These are phyloP conservation scores for Phytophthora parvispora DNA, from an alignment of 352 stramenopile species.

Conservation along the genomic window DNA sequence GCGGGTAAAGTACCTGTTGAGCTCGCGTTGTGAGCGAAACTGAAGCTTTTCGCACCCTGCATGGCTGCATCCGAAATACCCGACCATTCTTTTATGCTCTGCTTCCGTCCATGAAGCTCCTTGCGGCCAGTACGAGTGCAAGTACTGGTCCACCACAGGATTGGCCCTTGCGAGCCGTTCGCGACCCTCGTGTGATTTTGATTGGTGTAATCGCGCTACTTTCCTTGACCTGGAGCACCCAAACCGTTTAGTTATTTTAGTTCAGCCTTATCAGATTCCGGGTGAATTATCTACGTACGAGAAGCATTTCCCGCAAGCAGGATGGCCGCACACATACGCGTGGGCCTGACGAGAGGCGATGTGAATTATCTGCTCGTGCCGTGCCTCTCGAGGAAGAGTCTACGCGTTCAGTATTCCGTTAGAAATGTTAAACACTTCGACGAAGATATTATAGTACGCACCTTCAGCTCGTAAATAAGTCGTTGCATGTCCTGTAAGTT, in stretches of 20 bases:
- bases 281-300: conserved; percentile 35
- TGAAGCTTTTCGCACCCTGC: conserved; percentile 41
- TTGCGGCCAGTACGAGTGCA: conserved; percentile 69
- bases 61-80: conserved; percentile 55
- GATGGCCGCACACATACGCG: conserved; percentile 63
- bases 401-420: conserved; percentile 6
- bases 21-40: conserved; percentile 56
- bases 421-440: conserved; percentile 1
- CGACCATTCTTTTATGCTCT: conserved; percentile 40
- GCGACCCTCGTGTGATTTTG: conserved; percentile 45
- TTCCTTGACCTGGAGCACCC: conserved; percentile 48
- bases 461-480: conserved; percentile 79
- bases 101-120: conserved; percentile 57
- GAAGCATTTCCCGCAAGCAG: conserved; percentile 69
- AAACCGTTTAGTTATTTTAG: no score
- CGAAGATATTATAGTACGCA: not conserved
- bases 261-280: not conserved
- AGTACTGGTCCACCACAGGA: conserved; percentile 60
- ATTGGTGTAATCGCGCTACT: conserved; percentile 58
- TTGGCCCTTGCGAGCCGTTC: conserved; percentile 48
- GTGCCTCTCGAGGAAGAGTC: conserved; percentile 55
- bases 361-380: conserved; percentile 59
- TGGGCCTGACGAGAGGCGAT: conserved; percentile 51
- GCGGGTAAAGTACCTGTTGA: conserved; percentile 36
- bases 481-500: conserved; percentile 59